phyloP scores from a whole-genome alignment of 2,329 filamentous ascomycete genomes.

The Endoconidiophora laricicola region DNA sequence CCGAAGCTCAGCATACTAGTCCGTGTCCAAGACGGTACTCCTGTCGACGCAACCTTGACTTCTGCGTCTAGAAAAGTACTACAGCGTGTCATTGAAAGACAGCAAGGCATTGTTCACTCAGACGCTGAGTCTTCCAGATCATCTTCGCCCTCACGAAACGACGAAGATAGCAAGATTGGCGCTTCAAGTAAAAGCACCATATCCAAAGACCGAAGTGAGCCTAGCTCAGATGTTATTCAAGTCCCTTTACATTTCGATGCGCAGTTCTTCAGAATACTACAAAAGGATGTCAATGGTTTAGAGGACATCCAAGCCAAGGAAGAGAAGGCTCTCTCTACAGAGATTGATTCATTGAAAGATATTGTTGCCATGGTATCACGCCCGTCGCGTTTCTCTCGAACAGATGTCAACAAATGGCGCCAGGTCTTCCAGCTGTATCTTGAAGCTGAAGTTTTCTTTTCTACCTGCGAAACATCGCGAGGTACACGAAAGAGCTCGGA shows the following conservation, averaged over 20 bases:
- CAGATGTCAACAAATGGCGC: slow-evolving; percentile 60
- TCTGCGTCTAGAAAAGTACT: slow-evolving; percentile 48
- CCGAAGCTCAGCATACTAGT: slow-evolving; percentile 57
- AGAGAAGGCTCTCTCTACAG: slow-evolving; percentile 41
- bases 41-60: slow-evolving; percentile 51
- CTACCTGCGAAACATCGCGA: slow-evolving; percentile 53
- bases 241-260: slow-evolving; percentile 61
- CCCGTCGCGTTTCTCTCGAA: slow-evolving; percentile 43
- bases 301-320: slow-evolving; percentile 53
- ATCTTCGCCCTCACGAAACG: too few species aligned
- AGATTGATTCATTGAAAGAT: slow-evolving; percentile 48
- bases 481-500: slow-evolving; percentile 48
- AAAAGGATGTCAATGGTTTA: slow-evolving; percentile 52
- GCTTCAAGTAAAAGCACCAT: too few species aligned
- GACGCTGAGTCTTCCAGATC: not conserved
- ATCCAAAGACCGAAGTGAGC: not conserved
- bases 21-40: slow-evolving; percentile 46
- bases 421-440: slow-evolving; percentile 69
- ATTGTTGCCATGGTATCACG: slow-evolving; percentile 48
- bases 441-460: slow-evolving; percentile 69
- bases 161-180: too few species aligned
- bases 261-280: slow-evolving; percentile 64
- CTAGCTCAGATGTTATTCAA: slow-evolving; percentile 32
- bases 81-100: slow-evolving; percentile 29
- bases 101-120: not conserved